These are phyloP conservation scores for Rhizopogon vinicolor DNA, from an alignment of 768 basidiomycete species.

Conservation along the genomic window DNA sequence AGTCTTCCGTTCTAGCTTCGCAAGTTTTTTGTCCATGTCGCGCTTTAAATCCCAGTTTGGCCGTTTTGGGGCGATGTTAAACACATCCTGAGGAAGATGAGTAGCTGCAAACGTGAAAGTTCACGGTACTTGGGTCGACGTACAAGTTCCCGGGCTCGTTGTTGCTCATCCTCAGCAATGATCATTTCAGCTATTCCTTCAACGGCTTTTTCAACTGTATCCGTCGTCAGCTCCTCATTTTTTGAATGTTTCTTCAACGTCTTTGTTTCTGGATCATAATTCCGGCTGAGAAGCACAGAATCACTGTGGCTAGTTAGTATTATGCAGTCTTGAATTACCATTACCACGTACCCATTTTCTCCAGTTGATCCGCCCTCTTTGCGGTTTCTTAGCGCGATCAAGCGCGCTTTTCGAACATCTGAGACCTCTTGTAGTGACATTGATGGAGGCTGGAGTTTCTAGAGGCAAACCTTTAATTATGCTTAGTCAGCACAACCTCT, in stretches of 20 bases:
- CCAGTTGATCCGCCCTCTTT: constrained; percentile 54
- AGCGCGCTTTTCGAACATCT: constrained; percentile 76
- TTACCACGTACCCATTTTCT: constrained; percentile 35
- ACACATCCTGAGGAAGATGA: constrained; percentile 61
- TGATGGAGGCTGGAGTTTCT: not conserved
- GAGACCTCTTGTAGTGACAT: constrained; percentile 75
- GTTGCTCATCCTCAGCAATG: constrained; percentile 81
- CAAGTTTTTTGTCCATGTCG: constrained; percentile 86
- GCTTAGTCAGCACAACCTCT: not conserved
- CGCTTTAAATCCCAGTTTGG: constrained; percentile 96
- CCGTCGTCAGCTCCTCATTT: constrained; percentile 56
- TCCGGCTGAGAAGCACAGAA: constrained; percentile 63
- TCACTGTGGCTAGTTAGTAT: constrained; percentile 27
- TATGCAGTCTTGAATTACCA: not conserved
- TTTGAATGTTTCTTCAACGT: constrained; percentile 64
- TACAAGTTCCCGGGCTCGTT: constrained; percentile 84
- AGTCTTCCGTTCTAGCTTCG: constrained; percentile 86
- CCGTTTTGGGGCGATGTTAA: constrained; percentile 96
- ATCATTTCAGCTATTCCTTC: constrained; percentile 82
- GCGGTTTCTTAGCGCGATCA: constrained; percentile 69
- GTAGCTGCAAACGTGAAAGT: not conserved
- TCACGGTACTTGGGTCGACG: constrained; percentile 18
- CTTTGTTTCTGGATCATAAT: constrained; percentile 88
- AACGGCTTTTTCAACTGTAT: constrained; percentile 86
- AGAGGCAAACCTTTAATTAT: not conserved